Conservation (phyloP, 2,329 filamentous ascomycete genomes). For the Lasiodiplodia sp. region DNA sequence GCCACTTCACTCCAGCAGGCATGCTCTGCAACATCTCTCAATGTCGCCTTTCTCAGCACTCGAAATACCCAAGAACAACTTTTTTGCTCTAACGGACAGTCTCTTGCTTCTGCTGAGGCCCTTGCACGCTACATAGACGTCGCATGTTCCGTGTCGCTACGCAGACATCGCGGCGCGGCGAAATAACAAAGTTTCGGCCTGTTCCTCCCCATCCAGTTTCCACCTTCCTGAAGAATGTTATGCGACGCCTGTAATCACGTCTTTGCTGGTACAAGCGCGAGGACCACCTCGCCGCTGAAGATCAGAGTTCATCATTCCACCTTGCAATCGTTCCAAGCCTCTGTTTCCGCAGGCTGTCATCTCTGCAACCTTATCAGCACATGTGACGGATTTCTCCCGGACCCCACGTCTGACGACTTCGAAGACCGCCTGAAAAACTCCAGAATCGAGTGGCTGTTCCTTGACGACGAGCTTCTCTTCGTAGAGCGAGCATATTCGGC, state of each 20-base stretch:
- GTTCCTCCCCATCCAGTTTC: neutral
- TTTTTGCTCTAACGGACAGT: too few relatives aligned
- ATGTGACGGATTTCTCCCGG: neutral
- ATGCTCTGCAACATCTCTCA: too few relatives aligned
- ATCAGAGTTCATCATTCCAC: slow-evolving; percentile 1
- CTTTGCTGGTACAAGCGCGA: slow-evolving; percentile 1
- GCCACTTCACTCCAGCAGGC: too few relatives aligned
- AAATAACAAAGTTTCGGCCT: neutral
- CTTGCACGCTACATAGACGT: neutral
- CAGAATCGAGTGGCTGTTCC: slow-evolving; percentile 7
- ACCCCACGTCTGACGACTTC: neutral
- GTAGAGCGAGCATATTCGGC: neutral
- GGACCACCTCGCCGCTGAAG: neutral
- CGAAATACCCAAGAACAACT: too few relatives aligned
- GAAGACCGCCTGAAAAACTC: neutral
- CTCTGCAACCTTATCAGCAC: neutral
- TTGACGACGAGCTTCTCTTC: slow-evolving; percentile 17
- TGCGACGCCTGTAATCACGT: slow-evolving; percentile 2
- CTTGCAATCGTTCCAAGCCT: slow-evolving; percentile 3
- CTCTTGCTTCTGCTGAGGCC: neutral
- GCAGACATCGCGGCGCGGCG: neutral
- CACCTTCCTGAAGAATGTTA: neutral
- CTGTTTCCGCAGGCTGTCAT: neutral
- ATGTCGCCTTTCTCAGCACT: too few relatives aligned
- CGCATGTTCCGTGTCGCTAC: neutral